Base-by-base conservation (phyloP, 192 early-diverging fungal genomes). In the Linnemannia schmuckeri region DNA sequence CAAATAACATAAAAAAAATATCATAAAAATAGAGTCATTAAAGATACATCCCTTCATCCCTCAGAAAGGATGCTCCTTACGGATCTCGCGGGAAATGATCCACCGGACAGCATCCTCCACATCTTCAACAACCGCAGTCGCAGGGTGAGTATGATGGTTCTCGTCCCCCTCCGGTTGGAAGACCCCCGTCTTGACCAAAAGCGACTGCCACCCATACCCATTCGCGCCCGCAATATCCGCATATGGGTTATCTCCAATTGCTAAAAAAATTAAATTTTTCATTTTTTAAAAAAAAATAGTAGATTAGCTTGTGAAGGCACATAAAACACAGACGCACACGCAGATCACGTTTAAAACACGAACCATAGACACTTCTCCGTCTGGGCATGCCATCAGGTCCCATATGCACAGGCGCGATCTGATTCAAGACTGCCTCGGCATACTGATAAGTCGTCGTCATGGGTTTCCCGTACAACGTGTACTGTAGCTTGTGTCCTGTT, bases 401-500 rank as follows among this genome's bases (percentile, higher is more conserved):
- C 5, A 38, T 81, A 1, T 86, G 88, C 10, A 72, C 54, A 9
- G 70, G 76, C 7, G 87, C 80, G 22, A 85, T 74, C 17, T 35
- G 70, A 70, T 90, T 89, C 3, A 96, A 82, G 5, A 94, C 82
- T 0, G 83, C 74, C 78, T 94, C 92, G 44, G 95, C 94, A 71
- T 91, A 96, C 69, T 89, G 69, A 81, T 98, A 98, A 10, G 97
- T 97, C 20, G 91, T 75, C 0, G 66, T 74, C 69, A 95, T 91
- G 3, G 97, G 97, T 90, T 98, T 98, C 9, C 97, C 97, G 79
- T 92, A 98, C 13, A 92, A 91, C 17, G 91, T 93, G 55, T 95
- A 94, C 76, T 94, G 78, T 12, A 97, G 89, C 8, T 77, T 52
- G 35, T 90, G 73, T 0, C 92, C 92, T 5, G 89, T 92, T 27